Conservation (phyloP, 2,329 filamentous ascomycete genomes). For the Venturia nashicola region DNA sequence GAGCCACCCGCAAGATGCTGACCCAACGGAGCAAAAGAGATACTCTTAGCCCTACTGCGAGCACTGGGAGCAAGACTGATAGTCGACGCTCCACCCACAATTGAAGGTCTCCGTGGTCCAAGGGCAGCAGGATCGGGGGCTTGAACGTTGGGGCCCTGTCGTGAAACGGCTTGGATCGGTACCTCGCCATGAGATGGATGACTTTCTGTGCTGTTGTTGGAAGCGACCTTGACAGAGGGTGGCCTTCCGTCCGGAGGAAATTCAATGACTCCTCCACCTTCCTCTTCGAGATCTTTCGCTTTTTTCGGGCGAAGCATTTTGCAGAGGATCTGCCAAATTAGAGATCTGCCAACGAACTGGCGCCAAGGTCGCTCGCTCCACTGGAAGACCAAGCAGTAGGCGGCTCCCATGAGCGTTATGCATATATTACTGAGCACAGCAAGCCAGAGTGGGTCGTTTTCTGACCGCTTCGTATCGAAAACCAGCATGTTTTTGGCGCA, state of each 20-base stretch:
- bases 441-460: constrained; percentile 44
- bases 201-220: background rate
- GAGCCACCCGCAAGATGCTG: constrained; percentile 14
- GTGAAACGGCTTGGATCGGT: background rate
- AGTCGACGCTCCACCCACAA: constrained; percentile 6
- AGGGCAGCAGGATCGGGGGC: background rate
- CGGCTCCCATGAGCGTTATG: constrained; percentile 52
- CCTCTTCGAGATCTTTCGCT: constrained; percentile 24
- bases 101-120: background rate
- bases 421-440: constrained; percentile 43
- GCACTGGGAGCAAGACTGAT: background rate
- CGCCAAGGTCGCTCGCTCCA: constrained; percentile 61
- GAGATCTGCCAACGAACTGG: constrained; percentile 35
- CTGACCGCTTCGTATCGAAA: constrained; percentile 40
- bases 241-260: background rate
- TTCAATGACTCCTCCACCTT: too few relatives aligned
- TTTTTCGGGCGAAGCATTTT: background rate
- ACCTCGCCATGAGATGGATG: background rate
- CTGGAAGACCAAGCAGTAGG: constrained; percentile 57
- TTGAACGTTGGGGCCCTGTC: background rate
- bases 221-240: background rate
- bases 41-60: constrained; percentile 9
- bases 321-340: constrained; percentile 12
- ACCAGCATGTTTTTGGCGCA: constrained; percentile 52
- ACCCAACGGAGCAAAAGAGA: background rate